Evolutionary conservation across 75 land plant species (phyloP), one percentile per base, ranked within the genome.

Genomic region (Ceratopteris richardii): DNA sequence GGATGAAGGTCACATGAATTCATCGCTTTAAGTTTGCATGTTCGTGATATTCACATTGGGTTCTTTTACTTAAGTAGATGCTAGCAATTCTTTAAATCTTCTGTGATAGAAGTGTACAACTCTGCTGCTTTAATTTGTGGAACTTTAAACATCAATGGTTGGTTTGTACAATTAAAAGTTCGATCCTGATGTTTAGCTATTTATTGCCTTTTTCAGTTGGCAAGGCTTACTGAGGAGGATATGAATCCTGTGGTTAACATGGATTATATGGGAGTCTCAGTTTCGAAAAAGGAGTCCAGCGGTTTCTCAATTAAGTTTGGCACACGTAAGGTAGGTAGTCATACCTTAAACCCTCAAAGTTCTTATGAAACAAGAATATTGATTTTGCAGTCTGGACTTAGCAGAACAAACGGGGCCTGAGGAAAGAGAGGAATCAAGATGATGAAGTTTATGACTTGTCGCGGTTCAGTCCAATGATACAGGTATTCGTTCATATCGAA

Each of bases 231-330:
- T 47, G 63, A 81, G 16, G 97, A 84, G 13, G 99, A 95, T 51
- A 87, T 82, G 84, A 77, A 69, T 76, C 82, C 88, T 43, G 85
- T 90, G 51, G 75, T 56, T 19, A 95, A 90, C 67, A 67, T 95
- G 81, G 82, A 68, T 54, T 75, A 77, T 65, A 70, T 95, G 29
- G 92, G 83, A 57, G 79, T 69, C 27, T 44, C 80, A 5, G 86
- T 80, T n/a, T 51, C 79, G 24, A 95, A 95, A 67, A 95, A 95
- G 63, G 71, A 80, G 21, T 63, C 93, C 25, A 56, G 67, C 31
- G 82, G 85, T 5, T 87, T 90, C 50, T 67, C 92, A 30, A 73
- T 87, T 74, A 87, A 95, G 58, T 90, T 95, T 75, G 90, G 92
- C 51, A 43, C 76, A 21, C 71, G 70, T 23, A 88, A 85, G 82